Evolutionary conservation across 345 rosid genomes (phyloP), one percentile per base, ranked within the genome.

Genomic region (Aquilaria sinensis): DNA sequence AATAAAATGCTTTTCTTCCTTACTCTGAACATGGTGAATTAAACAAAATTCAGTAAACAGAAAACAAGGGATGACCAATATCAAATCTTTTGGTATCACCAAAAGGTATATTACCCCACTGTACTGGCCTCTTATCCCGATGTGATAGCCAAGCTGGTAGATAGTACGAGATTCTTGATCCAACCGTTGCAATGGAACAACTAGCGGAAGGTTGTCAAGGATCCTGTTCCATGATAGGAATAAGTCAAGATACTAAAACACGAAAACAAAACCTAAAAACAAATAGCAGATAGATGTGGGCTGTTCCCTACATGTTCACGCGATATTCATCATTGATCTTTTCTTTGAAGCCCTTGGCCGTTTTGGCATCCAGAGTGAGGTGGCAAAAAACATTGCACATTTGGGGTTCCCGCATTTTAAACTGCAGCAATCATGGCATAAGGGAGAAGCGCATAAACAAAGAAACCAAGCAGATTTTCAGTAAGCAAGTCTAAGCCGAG

Each of bases 181-280:
- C 61, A 62, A 43, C 70, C 96, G 81, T 51, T 68, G 81, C 30
- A 90, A 71, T 23, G 96, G 96, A 60, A 92, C 90, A 58, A 92
- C 98, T 50, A 92, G 82, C 58, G 98, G 98, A 64, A 92, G 96
- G 66, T 92, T 92, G 73, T 92, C 98, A 31, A 92, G 93, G 80
- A 92, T 92, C 98, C 98, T 92, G 86, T 52, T 57, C 75, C 64
- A 62, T 16, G 61, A 50, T 10, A 65, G 41, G 78, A 31, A 76
- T 57, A 9, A 29, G 61, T 72, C 47, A 77, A 68, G 64, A 60
- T 55, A 72, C 43, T 9, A 59, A 37, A 61, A 33, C 45, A 16
- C 45, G 7, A 63, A 12, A 45, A 30, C 29, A 33, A 57, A 31
- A 51, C 14, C 37, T 34, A 30, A 2, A 11, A 30, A 31, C 5